phyloP scores from a whole-genome alignment of 768 basidiomycete species.

The Naematelia aurantialba region DNA sequence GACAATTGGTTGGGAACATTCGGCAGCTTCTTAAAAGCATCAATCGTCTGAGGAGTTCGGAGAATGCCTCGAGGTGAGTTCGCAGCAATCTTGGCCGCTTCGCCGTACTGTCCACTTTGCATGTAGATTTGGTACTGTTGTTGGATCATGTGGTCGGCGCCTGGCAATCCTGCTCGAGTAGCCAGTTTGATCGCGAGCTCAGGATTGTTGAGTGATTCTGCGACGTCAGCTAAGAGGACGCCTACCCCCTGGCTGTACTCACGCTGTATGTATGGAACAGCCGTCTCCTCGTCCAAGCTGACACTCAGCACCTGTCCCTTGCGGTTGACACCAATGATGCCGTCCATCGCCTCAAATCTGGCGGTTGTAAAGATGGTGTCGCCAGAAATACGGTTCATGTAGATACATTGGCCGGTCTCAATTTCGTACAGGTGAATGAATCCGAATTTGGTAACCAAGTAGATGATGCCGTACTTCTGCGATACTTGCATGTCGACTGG shows the following conservation, averaged over 20 bases:
- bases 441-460: conserved; percentile 96
- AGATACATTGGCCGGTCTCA: conserved; percentile 92
- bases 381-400: conserved; percentile 99
- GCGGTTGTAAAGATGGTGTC: conserved; percentile 99
- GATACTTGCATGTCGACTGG: conserved; percentile 99
- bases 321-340: conserved; percentile 99
- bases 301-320: conserved; percentile 98
- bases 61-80: conserved; percentile 94
- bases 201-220: conserved; percentile 81
- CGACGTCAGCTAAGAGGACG: background rate
- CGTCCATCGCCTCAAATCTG: conserved; percentile 86
- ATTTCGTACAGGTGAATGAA: conserved; percentile 99
- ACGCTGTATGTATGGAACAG: conserved; percentile 89
- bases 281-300: conserved; percentile 90
- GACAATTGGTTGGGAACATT: conserved; percentile 82
- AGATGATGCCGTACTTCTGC: conserved; percentile 91
- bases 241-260: conserved; percentile 14
- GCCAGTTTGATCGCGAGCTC: conserved; percentile 98
- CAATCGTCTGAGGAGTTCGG: conserved; percentile 89
- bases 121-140: conserved; percentile 92
- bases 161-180: conserved; percentile 90
- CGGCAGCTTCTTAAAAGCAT: conserved; percentile 95
- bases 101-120: conserved; percentile 77
- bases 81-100: conserved; percentile 96
- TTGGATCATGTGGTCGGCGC: conserved; percentile 93